Base-by-base conservation (phyloP, 1,284 basidiomycete genomes). In the Ustilago curta region DNA sequence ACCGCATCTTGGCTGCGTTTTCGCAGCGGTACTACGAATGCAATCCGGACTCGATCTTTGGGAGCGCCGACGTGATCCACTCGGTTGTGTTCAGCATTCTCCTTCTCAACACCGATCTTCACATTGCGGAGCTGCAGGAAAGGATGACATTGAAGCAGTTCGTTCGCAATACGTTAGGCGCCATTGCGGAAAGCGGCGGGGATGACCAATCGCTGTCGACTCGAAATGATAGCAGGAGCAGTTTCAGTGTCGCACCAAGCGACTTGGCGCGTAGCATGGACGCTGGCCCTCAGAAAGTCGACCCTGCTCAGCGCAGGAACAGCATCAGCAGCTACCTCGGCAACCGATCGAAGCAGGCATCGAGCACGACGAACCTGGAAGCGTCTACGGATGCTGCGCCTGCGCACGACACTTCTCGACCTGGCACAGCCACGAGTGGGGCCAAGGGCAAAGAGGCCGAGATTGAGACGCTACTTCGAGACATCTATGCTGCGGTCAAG, bases 121-220 rank as follows among this genome's bases (percentile, higher is more conserved):
- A 99, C 85, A 91, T 99, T 58, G 96, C 95, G 40, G 95, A 98
- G 43, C 88, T 97, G 31, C 86, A 89, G 5, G 91, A 89, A 25
- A 91, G 93, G 73, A 99, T 99, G 97, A 95, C 94, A 5, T 89
- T 92, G n/a, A 89, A 84, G 55, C 94, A 99, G 81, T 99, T 99
- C 84, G 90, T 98, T 3, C 89, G 91, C 44, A 98, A 99, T 85
- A 96, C 95, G 0, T 88, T 97, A 84, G 87, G 90, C 4, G 92
- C 94, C 0, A 92, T 98, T 32, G 66, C 56, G 0, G 79, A 77
- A 50, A 70, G 66, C 47, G 43, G 59, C 31, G 31, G 49, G 6
- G 59, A 70, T n/a, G 56, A 49, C 39, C n/a, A 54, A 8, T 18
- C 29, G 9, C 14, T 52, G 27, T 48, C 43, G 0, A 27, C 29